Base-by-base conservation (phyloP, 129 eudicot species). In the Flaveria bidentis region DNA sequence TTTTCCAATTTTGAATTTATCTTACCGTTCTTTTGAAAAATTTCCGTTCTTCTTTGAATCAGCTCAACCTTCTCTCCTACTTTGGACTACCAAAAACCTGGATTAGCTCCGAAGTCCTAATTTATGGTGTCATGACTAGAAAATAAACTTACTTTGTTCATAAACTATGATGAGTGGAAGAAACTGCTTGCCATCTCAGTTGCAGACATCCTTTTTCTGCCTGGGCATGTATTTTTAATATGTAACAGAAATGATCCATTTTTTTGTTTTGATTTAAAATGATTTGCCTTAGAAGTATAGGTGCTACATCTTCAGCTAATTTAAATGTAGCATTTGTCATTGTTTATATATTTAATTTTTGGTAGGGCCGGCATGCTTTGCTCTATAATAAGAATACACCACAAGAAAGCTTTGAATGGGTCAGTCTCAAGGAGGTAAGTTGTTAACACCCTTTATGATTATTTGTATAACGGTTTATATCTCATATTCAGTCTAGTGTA, bases 331-430 rank as follows among this genome's bases (percentile, higher is more conserved):
- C 62, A 52, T 23, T 16, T 13, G 58, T 81, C 41, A 69, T 67
- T 61, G 56, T 49, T 81, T 30, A 39, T 22, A 44, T 45, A 28
- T 69, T 73, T 36, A 44, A 2, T 61, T 25, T 30, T 73, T 84
- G 86, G 72, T 85, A 95, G 99, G 99, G 92, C 23, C 87, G 87
- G 2, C 99, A 95, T 89, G 87, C 89, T 73, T 74, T 91, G 79
- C 85, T 84, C 49, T 95, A 95, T 79, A 90, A 92, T 53, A 87
- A 76, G 71, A 76, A 82, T 82, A 91, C 96, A 14, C 87, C 87
- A 67, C 84, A 85, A 39, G 96, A 89, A 56, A 84, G 91, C 82
- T 79, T 72, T 80, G 99, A 95, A 78, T 91, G 96, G 99, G 96
- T 95, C 74, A 77, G 88, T 78, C 88, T 93, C 44, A 88, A 90